Evolutionary conservation across 139 green algal genomes (phyloP).

Genomic region (Eudorina sp.): DNA sequence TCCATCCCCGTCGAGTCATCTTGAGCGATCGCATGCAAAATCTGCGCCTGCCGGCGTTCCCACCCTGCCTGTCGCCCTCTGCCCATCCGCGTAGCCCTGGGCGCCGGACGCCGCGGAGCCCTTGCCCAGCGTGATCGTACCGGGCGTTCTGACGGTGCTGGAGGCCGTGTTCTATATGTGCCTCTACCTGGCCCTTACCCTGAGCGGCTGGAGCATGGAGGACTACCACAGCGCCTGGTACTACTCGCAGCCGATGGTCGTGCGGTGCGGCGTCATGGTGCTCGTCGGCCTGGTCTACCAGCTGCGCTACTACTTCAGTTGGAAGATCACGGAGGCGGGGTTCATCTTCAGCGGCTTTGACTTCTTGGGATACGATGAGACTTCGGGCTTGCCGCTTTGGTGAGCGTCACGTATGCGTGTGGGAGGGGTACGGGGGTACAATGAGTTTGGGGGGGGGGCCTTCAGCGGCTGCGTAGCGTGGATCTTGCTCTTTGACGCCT

Average conservation of each 20-base stretch:
- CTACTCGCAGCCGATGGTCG: constrained; percentile 19
- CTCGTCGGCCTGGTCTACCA: constrained; percentile 62
- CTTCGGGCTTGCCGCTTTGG: constrained; percentile 44
- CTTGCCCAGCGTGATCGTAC: not conserved
- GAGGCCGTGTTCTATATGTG: constrained; percentile 37
- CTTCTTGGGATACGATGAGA: constrained; percentile 63
- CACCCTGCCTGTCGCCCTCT: too few relatives aligned
- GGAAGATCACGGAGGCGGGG: constrained; percentile 76
- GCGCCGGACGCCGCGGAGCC: not conserved
- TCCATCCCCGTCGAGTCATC: too few relatives aligned
- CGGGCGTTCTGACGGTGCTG: not conserved
- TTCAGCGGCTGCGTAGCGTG: too few relatives aligned
- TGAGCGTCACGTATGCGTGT: constrained; percentile 10
- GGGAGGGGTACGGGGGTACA: too few relatives aligned
- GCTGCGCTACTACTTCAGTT: constrained; percentile 84
- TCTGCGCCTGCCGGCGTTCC: too few relatives aligned
- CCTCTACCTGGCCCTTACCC: constrained; percentile 36
- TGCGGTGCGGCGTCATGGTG: not conserved
- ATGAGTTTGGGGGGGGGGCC: too few relatives aligned
- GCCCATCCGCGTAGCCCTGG: constrained; percentile 37
- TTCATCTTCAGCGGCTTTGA: constrained; percentile 82
- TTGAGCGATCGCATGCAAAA: too few relatives aligned
- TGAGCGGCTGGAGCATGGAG: constrained; percentile 32
- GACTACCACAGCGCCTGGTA: constrained; percentile 41
- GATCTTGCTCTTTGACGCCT: too few relatives aligned